phyloP scores from a whole-genome alignment of 78 protist genomes.

The Polysphondylium violaceum region DNA sequence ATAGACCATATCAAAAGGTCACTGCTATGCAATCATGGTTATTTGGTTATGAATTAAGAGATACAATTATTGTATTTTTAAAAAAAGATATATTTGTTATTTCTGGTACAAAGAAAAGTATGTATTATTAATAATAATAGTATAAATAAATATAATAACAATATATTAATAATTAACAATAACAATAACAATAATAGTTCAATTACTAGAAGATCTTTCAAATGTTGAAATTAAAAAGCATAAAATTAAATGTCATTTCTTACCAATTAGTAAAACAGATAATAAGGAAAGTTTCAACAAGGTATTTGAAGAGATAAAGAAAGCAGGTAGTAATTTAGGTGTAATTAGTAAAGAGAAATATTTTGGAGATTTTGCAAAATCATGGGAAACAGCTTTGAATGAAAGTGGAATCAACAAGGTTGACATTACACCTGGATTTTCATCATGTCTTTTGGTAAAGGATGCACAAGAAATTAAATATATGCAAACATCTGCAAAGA shows the following conservation, averaged over 20 bases:
- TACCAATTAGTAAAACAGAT: slow-evolving; percentile 27
- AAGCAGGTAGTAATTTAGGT: slow-evolving; percentile 68
- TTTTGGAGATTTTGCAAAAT: slow-evolving; percentile 60
- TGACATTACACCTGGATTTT: slow-evolving; percentile 58
- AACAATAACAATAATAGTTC: background rate
- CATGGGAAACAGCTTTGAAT: slow-evolving; percentile 51
- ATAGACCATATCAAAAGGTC: slow-evolving; percentile 71
- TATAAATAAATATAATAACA: background rate
- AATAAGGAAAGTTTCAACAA: slow-evolving; percentile 56
- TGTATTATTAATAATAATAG: background rate
- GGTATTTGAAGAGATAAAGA: slow-evolving; percentile 32
- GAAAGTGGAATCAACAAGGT: slow-evolving; percentile 13
- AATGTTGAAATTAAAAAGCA: slow-evolving; percentile 18
- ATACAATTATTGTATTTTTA: slow-evolving; percentile 80
- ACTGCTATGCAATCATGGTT: slow-evolving; percentile 77
- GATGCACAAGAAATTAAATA: slow-evolving; percentile 74
- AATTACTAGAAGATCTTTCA: slow-evolving; percentile 25
- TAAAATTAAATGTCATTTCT: slow-evolving; percentile 10
- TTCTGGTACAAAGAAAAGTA: slow-evolving; percentile 77
- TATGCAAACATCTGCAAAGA: slow-evolving; percentile 64
- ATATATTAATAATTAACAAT: background rate
- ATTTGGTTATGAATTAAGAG: slow-evolving; percentile 82
- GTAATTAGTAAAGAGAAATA: slow-evolving; percentile 53
- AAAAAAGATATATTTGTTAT: slow-evolving; percentile 55
- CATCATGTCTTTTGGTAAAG: slow-evolving; percentile 51